A percentile compares a stretch with the other conserved stretches of the same genome.
phyloP scores from a whole-genome alignment of 805 yeast species.

The Saccharomycopsis schoenii region DNA sequence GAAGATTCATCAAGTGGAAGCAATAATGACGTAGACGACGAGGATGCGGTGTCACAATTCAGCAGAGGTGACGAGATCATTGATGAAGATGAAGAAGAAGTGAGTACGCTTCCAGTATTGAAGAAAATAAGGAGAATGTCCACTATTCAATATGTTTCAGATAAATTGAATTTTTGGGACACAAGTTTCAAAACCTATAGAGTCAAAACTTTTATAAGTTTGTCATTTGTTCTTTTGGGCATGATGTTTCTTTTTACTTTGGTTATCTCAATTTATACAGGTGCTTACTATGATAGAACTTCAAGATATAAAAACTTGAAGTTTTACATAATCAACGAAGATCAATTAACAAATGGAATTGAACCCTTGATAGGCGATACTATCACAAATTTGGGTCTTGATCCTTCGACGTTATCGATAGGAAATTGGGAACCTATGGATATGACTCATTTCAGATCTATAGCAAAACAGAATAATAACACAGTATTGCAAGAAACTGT shows the following conservation, averaged over 20 bases:
- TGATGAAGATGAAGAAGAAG: not conserved
- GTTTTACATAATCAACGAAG: constrained; percentile 28
- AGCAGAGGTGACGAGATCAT: not conserved
- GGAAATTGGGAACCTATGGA: constrained; percentile 27
- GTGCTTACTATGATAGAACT: constrained; percentile 26
- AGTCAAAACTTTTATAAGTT: not conserved
- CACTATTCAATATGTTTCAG: not conserved
- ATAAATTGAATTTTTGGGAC: constrained; percentile 14
- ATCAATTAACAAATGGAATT: constrained; percentile 15
- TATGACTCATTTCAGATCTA: constrained; percentile 21
- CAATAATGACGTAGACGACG: not conserved
- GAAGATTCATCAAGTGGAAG: not conserved
- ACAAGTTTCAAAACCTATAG: constrained; percentile 5
- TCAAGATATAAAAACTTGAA: constrained; percentile 22
- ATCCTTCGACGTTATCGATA: constrained; percentile 11
- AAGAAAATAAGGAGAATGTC: constrained; percentile 3
- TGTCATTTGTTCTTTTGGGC: not conserved
- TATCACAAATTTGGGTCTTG: constrained; percentile 1
- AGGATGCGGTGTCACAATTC: not conserved
- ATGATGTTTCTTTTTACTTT: constrained; percentile 21
- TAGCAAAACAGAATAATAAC: constrained; percentile 19
- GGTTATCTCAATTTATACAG: constrained; percentile 29
- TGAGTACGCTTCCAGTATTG: not conserved
- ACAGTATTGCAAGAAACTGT: constrained; percentile 30
- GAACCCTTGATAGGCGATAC: constrained; percentile 19